Evolutionary conservation across 2,329 filamentous ascomycete species (phyloP), one percentile per base, ranked within the genome.

Genomic region (Fusarium drepaniforme): DNA sequence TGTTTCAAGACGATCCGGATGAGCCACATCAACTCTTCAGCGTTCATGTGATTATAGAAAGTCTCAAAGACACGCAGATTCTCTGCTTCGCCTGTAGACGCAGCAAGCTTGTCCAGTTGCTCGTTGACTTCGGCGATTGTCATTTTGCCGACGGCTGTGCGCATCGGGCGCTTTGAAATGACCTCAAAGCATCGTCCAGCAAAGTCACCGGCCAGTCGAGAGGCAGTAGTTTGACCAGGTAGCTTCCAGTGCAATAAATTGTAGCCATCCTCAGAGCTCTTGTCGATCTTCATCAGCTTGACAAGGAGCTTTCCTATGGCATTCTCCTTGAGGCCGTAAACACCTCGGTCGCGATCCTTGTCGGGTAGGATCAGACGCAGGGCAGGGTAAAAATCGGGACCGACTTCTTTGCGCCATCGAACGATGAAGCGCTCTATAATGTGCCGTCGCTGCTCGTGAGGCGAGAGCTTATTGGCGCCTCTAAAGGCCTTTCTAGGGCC

Each of bases 291-390:
- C 87, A 98, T 93, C 44, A 98, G 89, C 81, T 95, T 96, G 68
- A 98, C 94, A n/a, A 98, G 87, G 23, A 98, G 85, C 81, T 95
- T 98, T 12, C 93, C 96, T 70, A 99, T 95, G 7, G 92, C 90
- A 81, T 93, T 96, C 85, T 99, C 97, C 81, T 98, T 98, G 46
- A 99, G 87, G 1, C 96, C 95, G 79, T 98, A 99, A 86, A 98
- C 95, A 21, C 93, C 93, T 58, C 97, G 91, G 79, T 98, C 95
- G 44, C 95, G 91, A 80, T 99, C 97, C 81, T 97, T 97, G 79
- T 97, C 95, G 0, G 96, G 96, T 5, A 98, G 88, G 67, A 98
- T 98, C 57, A 99, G 89, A 23, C 97, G 92, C 82, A 99, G 90
- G 2, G 95, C 96, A 0, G 97, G 97, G 80, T 97, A 98, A 78